These are phyloP conservation scores for Ceratobasidium sp. DNA, from an alignment of 1,284 basidiomycete species.

Conservation along the genomic window DNA sequence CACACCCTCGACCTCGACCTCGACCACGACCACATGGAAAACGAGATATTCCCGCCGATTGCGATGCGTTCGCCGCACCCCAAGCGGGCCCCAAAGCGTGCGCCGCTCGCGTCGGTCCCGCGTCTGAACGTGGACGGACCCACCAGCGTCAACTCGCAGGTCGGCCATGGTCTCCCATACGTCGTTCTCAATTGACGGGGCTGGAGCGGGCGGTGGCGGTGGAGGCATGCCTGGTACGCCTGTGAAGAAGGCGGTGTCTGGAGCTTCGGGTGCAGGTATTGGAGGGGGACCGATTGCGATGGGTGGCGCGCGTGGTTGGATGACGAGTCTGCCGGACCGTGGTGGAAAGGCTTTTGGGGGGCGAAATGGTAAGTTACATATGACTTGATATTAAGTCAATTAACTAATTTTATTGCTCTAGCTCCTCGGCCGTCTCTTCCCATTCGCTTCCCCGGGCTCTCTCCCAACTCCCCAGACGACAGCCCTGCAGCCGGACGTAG, in stretches of 20 bases:
- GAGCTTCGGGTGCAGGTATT: neutral
- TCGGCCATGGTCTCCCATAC: conserved; percentile 55
- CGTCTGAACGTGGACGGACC: conserved; percentile 2
- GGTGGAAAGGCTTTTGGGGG: conserved; percentile 30
- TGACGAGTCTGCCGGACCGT: conserved; percentile 37
- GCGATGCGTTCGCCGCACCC: conserved; percentile 29
- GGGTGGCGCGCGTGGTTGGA: conserved; percentile 30
- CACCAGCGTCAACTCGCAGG: neutral
- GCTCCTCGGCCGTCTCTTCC: conserved; percentile 34
- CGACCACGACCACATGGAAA: too few species aligned
- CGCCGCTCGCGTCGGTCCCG: conserved; percentile 9
- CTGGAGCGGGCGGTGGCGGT: conserved; percentile 56
- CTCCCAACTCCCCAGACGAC: conserved; percentile 31
- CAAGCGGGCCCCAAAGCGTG: conserved; percentile 7
- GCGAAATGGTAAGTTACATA: conserved; percentile 12
- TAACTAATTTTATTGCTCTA: neutral
- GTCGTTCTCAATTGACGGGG: conserved; percentile 56
- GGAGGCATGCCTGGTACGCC: conserved; percentile 74
- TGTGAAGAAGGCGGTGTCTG: conserved; percentile 62
- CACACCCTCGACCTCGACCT: too few species aligned
- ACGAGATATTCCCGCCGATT: conserved; percentile 38
- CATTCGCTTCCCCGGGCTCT: conserved; percentile 32
- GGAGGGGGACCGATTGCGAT: conserved; percentile 20
- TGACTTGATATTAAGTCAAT: neutral
- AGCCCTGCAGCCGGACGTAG: conserved; percentile 28